phyloP scores from a whole-genome alignment of 2,329 filamentous ascomycete genomes.

The Pestalotiopsis sp. region DNA sequence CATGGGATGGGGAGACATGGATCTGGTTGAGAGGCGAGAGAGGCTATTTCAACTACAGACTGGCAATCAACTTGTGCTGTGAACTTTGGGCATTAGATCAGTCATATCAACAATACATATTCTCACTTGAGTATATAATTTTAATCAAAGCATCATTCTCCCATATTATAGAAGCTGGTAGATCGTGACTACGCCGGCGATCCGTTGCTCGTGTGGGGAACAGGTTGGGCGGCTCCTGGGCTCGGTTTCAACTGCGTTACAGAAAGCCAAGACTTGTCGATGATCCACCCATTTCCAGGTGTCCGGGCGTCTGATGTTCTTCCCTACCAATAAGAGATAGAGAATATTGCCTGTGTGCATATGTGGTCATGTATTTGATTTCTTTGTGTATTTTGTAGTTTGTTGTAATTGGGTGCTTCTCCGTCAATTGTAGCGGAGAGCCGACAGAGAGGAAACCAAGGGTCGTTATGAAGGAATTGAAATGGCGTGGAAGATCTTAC shows the following conservation, averaged over 20 bases:
- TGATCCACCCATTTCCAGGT: background rate
- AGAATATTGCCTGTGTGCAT: background rate
- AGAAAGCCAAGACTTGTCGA: slow-evolving; percentile 8
- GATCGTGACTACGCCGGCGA: background rate
- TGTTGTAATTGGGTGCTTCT: no score
- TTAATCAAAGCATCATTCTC: background rate
- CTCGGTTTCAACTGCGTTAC: slow-evolving; percentile 7
- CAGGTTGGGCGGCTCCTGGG: slow-evolving; percentile 2
- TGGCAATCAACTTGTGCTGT: background rate
- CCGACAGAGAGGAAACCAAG: no score
- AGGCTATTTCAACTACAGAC: background rate
- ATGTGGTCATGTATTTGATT: background rate
- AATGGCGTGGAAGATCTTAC: no score
- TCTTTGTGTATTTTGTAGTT: no score
- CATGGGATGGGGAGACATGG: background rate
- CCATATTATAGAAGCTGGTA: background rate
- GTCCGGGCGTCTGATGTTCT: background rate
- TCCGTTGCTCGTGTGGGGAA: slow-evolving; percentile 5
- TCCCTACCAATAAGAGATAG: background rate
- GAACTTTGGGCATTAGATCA: background rate
- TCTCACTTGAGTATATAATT: background rate
- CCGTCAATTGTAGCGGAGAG: no score
- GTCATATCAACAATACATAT: background rate
- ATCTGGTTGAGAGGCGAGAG: no score
- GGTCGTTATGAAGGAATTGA: no score